Base-by-base conservation (phyloP, 108 stramenopile genomes). In the Conticribra weissflogii region DNA sequence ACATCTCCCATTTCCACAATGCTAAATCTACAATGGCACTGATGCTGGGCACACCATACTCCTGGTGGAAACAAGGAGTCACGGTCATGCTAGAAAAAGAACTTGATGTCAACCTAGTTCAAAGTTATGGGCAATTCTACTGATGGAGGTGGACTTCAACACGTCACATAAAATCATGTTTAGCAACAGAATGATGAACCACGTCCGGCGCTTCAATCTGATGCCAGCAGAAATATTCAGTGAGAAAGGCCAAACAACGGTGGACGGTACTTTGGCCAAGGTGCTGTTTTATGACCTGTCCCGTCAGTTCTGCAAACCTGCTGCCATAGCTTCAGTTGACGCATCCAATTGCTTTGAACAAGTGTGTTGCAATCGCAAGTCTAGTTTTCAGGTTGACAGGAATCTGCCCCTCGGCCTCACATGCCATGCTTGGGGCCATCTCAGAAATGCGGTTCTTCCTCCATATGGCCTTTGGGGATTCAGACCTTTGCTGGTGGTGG, bases 121-220 rank as follows among this genome's bases (percentile, higher is more conserved):
- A 28, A 70, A 70, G 58, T 29, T 70, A 2, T 29, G 48, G 23
- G 57, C 68, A 8, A 70, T 70, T 41, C 55, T 70, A 8, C 18
- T 70, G 23, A 60, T 70, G 68, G 68, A 70, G 33, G 58, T 58
- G 16, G 68, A 70, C 31, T 70, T 70, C 30, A 70, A 70, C 49
- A 4, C 22, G 16, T 4, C 16, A 2, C 57, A 58, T 27, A 68
- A 68, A 45, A 25, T 25, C 1, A 48, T 68, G 1, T 58, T 28
- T 41, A 56, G 67, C 2, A 24, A 29, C 17, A 34, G 68, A 32
- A 59, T 59, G 58, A 2, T 69, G 31, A n/a, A 51, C 21, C 58
- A 69, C 51, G 68, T 30, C 0, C 36, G 68, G 29, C 31, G 16
- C 1, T 48, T 58, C 28, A 44, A 47, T 0, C 25, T 58, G 0